Percentiles rank a stretch among this genome's conserved stretches.
These are phyloP conservation scores for Berberis vulgaris DNA, from an alignment of 164 flowering plant species.

Conservation along the genomic window DNA sequence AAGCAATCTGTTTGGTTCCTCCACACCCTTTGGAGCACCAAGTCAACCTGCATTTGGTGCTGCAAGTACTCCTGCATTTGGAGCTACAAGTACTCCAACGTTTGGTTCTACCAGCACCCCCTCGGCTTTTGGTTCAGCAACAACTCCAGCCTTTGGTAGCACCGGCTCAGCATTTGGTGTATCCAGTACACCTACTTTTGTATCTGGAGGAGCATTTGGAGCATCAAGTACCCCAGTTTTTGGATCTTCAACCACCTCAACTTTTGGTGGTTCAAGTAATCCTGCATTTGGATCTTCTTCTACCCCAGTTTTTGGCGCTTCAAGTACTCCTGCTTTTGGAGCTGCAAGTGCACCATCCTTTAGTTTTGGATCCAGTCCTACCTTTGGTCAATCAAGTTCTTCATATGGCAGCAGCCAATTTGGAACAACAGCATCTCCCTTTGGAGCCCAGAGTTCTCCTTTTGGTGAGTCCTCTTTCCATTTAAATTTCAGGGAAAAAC, in stretches of 20 bases:
- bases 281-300: conserved; percentile 42
- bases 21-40: conserved; percentile 62
- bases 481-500: background rate
- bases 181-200: conserved; percentile 42
- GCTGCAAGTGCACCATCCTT: background rate
- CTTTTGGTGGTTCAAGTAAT: conserved; percentile 41
- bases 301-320: conserved; percentile 39
- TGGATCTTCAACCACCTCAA: conserved; percentile 31
- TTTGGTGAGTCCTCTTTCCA: conserved; percentile 36
- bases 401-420: conserved; percentile 70
- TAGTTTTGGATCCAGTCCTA: conserved; percentile 13
- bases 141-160: conserved; percentile 18
- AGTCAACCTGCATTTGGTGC: conserved; percentile 62
- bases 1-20: conserved; percentile 55
- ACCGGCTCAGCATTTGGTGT: conserved; percentile 15
- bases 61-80: conserved; percentile 42
- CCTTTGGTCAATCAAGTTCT: conserved; percentile 62
- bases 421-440: conserved; percentile 49
- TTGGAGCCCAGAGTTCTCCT: conserved; percentile 61
- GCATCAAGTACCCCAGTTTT: conserved; percentile 23
- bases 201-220: conserved; percentile 36
- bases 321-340: conserved; percentile 30
- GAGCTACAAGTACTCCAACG: conserved; percentile 44
- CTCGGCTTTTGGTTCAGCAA: conserved; percentile 24
- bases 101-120: conserved; percentile 56